phyloP scores from a whole-genome alignment of 768 basidiomycete species.

The Hericium erinaceus region DNA sequence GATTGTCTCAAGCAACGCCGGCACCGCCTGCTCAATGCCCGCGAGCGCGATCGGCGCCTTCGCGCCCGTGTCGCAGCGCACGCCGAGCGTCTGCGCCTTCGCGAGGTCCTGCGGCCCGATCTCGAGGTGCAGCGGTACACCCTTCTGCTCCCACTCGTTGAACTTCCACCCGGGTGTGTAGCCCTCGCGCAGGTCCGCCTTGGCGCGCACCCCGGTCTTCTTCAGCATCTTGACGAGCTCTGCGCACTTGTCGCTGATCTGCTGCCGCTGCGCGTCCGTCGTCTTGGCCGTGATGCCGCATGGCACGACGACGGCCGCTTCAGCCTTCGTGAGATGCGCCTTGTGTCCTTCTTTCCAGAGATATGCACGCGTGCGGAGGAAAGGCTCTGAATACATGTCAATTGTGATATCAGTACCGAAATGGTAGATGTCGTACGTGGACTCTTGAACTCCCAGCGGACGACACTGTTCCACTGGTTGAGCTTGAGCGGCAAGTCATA shows the following conservation, averaged over 20 bases:
- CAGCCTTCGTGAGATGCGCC: constrained; percentile 78
- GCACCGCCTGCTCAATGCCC: constrained; percentile 41
- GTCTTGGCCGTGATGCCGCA: too few relatives aligned
- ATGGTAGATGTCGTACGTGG: constrained; percentile 56
- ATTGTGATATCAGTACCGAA: neutral
- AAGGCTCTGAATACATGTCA: constrained; percentile 58
- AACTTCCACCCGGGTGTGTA: constrained; percentile 99
- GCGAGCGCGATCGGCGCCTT: constrained; percentile 40
- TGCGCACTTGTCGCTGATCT: too few relatives aligned
- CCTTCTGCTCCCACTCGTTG: constrained; percentile 99
- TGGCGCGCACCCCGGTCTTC: constrained; percentile 69
- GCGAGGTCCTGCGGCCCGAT: constrained; percentile 89
- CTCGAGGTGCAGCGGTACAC: constrained; percentile 95
- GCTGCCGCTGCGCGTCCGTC: too few relatives aligned
- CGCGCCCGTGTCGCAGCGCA: constrained; percentile 79
- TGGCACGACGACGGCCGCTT: constrained; percentile 36
- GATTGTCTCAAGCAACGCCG: constrained; percentile 70
- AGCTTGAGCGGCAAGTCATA: constrained; percentile 93
- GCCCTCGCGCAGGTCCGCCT: constrained; percentile 87
- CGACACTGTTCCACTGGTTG: constrained; percentile 99
- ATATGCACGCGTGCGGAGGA: constrained; percentile 98
- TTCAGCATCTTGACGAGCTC: constrained; percentile 56
- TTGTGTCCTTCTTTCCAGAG: constrained; percentile 99
- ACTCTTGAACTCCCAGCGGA: constrained; percentile 99
- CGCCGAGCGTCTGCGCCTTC: constrained; percentile 71